Evolutionary conservation across 495 filamentous ascomycete species (phyloP), one percentile per base, ranked within the genome.

Genomic region (Lasiosphaeriaceae sp.): DNA sequence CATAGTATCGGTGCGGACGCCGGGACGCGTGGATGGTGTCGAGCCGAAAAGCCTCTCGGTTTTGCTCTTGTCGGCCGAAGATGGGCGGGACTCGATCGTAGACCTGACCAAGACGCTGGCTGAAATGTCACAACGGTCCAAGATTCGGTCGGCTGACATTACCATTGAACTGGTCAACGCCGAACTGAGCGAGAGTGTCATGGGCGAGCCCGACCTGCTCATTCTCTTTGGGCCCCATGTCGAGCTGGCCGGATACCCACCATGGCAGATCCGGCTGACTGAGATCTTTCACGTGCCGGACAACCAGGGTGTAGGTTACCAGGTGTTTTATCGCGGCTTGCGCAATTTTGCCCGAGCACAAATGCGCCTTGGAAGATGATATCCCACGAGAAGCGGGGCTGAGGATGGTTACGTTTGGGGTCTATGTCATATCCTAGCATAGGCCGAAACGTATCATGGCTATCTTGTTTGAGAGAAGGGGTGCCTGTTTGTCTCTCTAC

Each of bases 31-130:
- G 14, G 61, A 64, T 35, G 58, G 52, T 29, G 51, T 58, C 8
- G 64, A 58, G 45, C 48, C 57, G 24, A 56, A 63, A 29, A 81
- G 87, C 52, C 71, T 98, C 4, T 86, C 84, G 6, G 74, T 96
- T n/a, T 78, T 96, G n/a, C 84, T 98, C 26, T 78, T 98, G 41
- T 93, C 90, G 29, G 83, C 87, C 21, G 87, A 90, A 37, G 94
- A 97, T 66, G 92, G 93, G 31, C 86, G 92, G 37, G 89, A 95
- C 65, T 96, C 93, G 11, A 79, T 98, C 53, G 92, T 97, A 11
- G 94, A 97, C 71, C 81, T 98, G 23, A 97, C 95, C 44, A 95
- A 92, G 66, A 97, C 95, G 3, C 78, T 98, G 9, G 83, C 92
- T 6, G 90, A 96, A 62, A 96, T 98, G 93, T 84, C 90, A 4